Evolutionary conservation across 805 yeast species (phyloP).

Genomic region (Metschnikowia colocasiae): DNA sequence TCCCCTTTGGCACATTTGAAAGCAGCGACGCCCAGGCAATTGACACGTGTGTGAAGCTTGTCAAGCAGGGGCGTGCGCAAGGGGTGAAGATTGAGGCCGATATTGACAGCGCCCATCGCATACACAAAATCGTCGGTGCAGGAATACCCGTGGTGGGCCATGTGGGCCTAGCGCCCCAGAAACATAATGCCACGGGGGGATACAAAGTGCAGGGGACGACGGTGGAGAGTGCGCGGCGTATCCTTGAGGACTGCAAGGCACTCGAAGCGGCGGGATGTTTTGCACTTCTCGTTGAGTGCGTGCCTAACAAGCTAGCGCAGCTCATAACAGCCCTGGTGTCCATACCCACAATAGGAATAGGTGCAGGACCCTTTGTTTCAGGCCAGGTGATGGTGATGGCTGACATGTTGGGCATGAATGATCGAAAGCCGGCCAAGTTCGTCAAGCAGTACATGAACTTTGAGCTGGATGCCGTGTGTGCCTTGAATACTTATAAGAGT

Average conservation of each 20-base stretch:
- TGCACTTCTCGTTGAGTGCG: slow-evolving; percentile 74
- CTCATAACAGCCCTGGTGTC: slow-evolving; percentile 55
- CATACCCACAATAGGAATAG: slow-evolving; percentile 92
- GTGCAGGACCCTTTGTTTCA: slow-evolving; percentile 80
- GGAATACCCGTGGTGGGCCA: slow-evolving; percentile 94
- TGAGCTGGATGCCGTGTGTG: slow-evolving; percentile 44
- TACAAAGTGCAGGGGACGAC: slow-evolving; percentile 80
- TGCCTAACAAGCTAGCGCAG: slow-evolving; percentile 70
- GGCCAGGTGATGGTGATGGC: slow-evolving; percentile 91
- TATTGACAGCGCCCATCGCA: slow-evolving; percentile 45
- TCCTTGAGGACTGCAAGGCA: slow-evolving; percentile 64
- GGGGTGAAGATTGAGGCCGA: slow-evolving; percentile 89
- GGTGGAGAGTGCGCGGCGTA: slow-evolving; percentile 47
- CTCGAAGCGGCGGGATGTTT: slow-evolving; percentile 77
- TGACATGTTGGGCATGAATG: slow-evolving; percentile 76
- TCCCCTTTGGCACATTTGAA: slow-evolving; percentile 89
- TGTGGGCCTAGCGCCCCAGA: slow-evolving; percentile 89
- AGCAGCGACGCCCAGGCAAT: slow-evolving; percentile 59
- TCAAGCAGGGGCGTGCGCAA: slow-evolving; percentile 55
- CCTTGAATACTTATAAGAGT: slow-evolving; percentile 48
- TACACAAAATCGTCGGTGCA: slow-evolving; percentile 51
- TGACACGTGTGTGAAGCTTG: slow-evolving; percentile 49
- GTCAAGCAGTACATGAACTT: slow-evolving; percentile 65
- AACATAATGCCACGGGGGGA: slow-evolving; percentile 75
- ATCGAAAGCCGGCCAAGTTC: slow-evolving; percentile 52